phyloP scores from a whole-genome alignment of 1,139 yeast species.

The Scheffersomyces illinoinensis region DNA sequence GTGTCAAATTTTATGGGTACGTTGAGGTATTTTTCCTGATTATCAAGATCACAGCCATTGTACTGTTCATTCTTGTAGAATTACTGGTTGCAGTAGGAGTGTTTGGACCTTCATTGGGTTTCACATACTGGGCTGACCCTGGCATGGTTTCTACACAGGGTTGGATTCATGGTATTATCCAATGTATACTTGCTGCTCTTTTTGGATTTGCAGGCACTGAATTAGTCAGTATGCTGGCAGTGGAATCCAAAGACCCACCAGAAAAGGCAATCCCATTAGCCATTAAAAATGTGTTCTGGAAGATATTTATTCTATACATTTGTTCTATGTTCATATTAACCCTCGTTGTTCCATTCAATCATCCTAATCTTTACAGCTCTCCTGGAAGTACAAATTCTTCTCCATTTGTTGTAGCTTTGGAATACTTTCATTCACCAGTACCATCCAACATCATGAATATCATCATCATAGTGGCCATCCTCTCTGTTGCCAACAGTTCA shows the following conservation, averaged over 20 bases:
- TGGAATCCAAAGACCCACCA: constrained; percentile 9
- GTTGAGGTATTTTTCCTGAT: constrained; percentile 17
- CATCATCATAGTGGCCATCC: constrained; percentile 13
- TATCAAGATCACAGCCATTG: constrained; percentile 19
- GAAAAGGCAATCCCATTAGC: background rate
- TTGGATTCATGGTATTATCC: constrained; percentile 16
- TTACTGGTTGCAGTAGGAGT: constrained; percentile 6
- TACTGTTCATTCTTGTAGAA: constrained; percentile 17
- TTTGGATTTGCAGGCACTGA: constrained; percentile 18
- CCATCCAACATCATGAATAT: constrained; percentile 17
- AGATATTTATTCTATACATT: constrained; percentile 1
- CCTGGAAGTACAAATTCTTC: constrained; percentile 13
- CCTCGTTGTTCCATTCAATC: constrained; percentile 2
- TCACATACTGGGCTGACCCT: background rate
- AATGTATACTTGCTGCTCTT: constrained; percentile 13
- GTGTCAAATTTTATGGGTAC: constrained; percentile 23
- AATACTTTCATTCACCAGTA: constrained; percentile 14
- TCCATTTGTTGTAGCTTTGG: constrained; percentile 18
- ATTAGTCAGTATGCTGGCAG: constrained; percentile 17
- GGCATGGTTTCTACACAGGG: constrained; percentile 7
- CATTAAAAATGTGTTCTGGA: background rate
- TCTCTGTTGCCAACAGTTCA: constrained; percentile 18
- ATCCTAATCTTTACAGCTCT: background rate
- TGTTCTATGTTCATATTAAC: constrained; percentile 1
- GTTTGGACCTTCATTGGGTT: background rate